A percentile compares a stretch with the other conserved stretches of the same genome.
Evolutionary conservation across 192 early-diverging fungal genomes (phyloP).

Genomic region (Coemansia umbellata): DNA sequence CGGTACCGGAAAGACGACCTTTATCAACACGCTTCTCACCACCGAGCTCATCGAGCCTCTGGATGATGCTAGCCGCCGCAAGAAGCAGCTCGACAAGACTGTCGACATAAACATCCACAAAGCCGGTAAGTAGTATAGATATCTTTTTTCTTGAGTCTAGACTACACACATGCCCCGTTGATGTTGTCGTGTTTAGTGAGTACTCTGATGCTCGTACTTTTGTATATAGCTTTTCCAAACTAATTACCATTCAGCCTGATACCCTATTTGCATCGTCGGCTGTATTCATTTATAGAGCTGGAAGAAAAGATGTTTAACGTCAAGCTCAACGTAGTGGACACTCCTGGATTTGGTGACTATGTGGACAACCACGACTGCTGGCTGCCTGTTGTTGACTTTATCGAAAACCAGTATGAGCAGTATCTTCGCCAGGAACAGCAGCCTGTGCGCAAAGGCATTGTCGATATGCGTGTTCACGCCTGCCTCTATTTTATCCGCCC

Average conservation of each 20-base stretch:
- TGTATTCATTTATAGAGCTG: slow-evolving; percentile 58
- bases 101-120: slow-evolving; percentile 98
- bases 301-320: slow-evolving; percentile 99
- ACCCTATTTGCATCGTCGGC: neutral
- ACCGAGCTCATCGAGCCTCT: slow-evolving; percentile 92
- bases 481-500: slow-evolving; percentile 99
- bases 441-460: slow-evolving; percentile 75
- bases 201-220: too few species aligned
- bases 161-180: too few species aligned
- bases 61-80: slow-evolving; percentile 68
- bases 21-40: slow-evolving; percentile 98
- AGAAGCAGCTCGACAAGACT: slow-evolving; percentile 91
- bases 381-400: slow-evolving; percentile 96
- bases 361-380: slow-evolving; percentile 95
- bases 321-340: slow-evolving; percentile 90
- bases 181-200: too few species aligned
- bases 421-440: slow-evolving; percentile 92
- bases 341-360: slow-evolving; percentile 86
- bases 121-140: slow-evolving; percentile 62
- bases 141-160: too few species aligned
- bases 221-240: too few species aligned
- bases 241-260: too few species aligned
- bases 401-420: slow-evolving; percentile 96
- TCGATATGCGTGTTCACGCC: slow-evolving; percentile 95
- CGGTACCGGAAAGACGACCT: slow-evolving; percentile 97